Evolutionary conservation across 768 basidiomycete genomes (phyloP).

Genomic region (Naganishia randhawae): DNA sequence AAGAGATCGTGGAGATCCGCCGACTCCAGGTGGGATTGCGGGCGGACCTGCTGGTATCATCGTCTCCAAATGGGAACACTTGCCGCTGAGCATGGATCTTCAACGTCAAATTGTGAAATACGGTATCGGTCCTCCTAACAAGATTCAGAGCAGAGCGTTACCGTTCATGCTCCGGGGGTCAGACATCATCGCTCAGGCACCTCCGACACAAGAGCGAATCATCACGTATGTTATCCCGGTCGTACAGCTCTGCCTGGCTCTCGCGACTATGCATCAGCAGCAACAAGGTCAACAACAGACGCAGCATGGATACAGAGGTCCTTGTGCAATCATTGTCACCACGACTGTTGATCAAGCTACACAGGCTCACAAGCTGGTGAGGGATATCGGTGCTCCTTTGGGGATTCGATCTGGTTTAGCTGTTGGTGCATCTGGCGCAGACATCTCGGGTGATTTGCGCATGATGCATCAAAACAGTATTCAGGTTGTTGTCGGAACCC

Average conservation of each 20-base stretch:
- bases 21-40: slow-evolving; percentile 23
- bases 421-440: slow-evolving; percentile 60
- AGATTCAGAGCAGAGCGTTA: slow-evolving; percentile 94
- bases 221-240: slow-evolving; percentile 68
- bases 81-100: slow-evolving; percentile 78
- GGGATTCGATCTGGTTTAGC: slow-evolving; percentile 87
- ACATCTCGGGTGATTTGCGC: slow-evolving; percentile 70
- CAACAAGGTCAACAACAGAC: slow-evolving; percentile 25
- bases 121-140: slow-evolving; percentile 95
- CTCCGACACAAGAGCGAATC: slow-evolving; percentile 96
- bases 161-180: slow-evolving; percentile 81
- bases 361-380: slow-evolving; percentile 63
- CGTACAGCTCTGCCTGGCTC: slow-evolving; percentile 58
- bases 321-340: slow-evolving; percentile 86
- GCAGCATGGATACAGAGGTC: slow-evolving; percentile 64
- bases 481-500: slow-evolving; percentile 93
- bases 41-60: slow-evolving; percentile 58
- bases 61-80: slow-evolving; percentile 93
- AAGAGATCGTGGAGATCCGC: slow-evolving; percentile 21
- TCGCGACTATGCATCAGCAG: slow-evolving; percentile 43
- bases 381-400: slow-evolving; percentile 87
- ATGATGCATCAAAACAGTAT: slow-evolving; percentile 85
- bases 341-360: slow-evolving; percentile 98
- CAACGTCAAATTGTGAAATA: slow-evolving; percentile 85
- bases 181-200: slow-evolving; percentile 98